phyloP scores from a whole-genome alignment of 73 alveolate species.

The Blepharisma japonicum region DNA sequence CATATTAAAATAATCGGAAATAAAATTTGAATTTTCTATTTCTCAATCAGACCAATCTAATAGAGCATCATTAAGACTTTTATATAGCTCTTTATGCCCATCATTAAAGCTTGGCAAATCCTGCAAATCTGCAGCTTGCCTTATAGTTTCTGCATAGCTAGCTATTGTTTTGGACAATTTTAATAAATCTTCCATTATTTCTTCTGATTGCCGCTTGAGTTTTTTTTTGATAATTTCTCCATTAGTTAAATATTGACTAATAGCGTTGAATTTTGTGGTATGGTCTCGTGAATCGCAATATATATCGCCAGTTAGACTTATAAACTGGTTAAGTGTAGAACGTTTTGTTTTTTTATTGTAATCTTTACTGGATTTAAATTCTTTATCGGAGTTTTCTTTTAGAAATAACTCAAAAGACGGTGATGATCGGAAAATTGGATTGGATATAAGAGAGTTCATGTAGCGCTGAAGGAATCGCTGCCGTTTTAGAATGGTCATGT shows the following conservation, averaged over 20 bases:
- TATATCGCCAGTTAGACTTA: not conserved
- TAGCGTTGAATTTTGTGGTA: not conserved
- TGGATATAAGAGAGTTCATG: conserved; percentile 5
- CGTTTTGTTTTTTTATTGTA: not conserved
- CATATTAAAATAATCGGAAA: not conserved
- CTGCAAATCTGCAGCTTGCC: too few species aligned
- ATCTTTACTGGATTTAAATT: not conserved
- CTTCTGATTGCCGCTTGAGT: too few species aligned
- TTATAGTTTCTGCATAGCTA: too few species aligned
- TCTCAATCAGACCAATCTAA: not conserved
- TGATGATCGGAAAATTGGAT: not conserved
- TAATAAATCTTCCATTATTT: too few species aligned
- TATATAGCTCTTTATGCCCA: not conserved
- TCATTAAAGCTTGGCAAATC: not conserved
- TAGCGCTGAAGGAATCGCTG: not conserved
- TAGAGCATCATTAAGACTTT: not conserved
- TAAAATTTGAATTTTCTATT: not conserved
- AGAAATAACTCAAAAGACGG: not conserved
- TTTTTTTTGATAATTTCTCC: too few species aligned
- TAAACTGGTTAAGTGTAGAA: not conserved
- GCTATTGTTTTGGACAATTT: too few species aligned
- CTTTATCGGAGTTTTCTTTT: not conserved
- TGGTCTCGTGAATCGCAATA: not conserved
- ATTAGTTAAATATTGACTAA: too few species aligned
- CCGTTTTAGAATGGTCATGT: not conserved